phyloP scores from a whole-genome alignment of 129 eudicot species.

The Escallonia herrerae region DNA sequence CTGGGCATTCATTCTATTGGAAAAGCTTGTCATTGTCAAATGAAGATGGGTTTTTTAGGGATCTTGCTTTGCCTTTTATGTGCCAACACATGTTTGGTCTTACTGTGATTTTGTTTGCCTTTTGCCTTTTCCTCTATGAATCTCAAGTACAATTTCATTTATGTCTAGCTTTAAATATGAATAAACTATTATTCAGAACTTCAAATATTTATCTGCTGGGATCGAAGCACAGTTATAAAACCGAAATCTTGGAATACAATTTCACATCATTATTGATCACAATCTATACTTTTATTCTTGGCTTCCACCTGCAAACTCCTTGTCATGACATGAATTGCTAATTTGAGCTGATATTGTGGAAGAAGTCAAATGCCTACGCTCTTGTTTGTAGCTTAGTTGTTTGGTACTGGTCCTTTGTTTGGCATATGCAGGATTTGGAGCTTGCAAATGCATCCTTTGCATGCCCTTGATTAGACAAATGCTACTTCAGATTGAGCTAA shows the following conservation, averaged over 20 bases:
- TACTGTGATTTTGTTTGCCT: background rate
- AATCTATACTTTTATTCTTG: conserved; percentile 2
- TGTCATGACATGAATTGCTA: background rate
- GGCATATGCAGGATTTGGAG: background rate
- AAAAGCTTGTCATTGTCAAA: conserved; percentile 17
- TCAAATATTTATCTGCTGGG: no score
- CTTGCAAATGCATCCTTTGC: no score
- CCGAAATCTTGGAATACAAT: background rate
- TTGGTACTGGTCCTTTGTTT: background rate
- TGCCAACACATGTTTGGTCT: conserved; percentile 2
- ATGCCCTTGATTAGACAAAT: no score
- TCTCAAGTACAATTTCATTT: background rate
- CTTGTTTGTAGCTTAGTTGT: background rate
- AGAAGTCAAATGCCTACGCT: background rate
- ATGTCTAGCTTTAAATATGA: background rate
- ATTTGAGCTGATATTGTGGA: background rate
- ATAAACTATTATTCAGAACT: background rate
- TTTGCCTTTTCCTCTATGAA: background rate
- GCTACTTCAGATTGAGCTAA: no score
- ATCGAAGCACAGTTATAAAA: background rate
- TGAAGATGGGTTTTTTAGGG: conserved; percentile 32
- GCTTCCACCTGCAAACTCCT: background rate
- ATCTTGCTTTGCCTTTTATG: conserved; percentile 27
- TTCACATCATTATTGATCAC: no score
- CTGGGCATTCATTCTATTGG: background rate